phyloP scores from a whole-genome alignment of 1,284 basidiomycete species.

The Puccinia coronata region DNA sequence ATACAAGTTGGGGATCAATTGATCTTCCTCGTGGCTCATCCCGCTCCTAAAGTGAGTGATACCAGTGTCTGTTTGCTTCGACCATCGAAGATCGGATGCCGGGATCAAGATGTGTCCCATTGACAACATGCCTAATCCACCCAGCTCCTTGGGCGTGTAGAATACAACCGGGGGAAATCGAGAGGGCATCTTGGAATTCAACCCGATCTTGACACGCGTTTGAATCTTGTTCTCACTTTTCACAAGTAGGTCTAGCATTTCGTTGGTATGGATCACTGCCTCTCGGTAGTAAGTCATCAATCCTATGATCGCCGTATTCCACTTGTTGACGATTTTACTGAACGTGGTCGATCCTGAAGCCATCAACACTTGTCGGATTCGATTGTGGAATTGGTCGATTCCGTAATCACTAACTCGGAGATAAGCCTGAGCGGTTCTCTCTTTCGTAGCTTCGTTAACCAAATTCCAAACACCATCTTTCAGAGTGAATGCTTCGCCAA shows the following conservation, averaged over 20 bases:
- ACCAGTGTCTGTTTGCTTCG: slow-evolving; percentile 94
- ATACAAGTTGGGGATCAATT: slow-evolving; percentile 94
- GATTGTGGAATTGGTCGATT: slow-evolving; percentile 93
- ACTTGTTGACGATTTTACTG: slow-evolving; percentile 99
- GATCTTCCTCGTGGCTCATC: slow-evolving; percentile 66
- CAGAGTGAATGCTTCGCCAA: slow-evolving; percentile 92
- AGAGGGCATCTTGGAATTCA: slow-evolving; percentile 99
- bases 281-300: slow-evolving; percentile 97
- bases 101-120: slow-evolving; percentile 99
- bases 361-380: slow-evolving; percentile 96
- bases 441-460: slow-evolving; percentile 86
- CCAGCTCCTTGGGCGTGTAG: slow-evolving; percentile 90
- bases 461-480: slow-evolving; percentile 98
- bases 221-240: slow-evolving; percentile 99
- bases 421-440: slow-evolving; percentile 96
- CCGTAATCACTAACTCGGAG: slow-evolving; percentile 74
- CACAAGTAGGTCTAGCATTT: slow-evolving; percentile 87
- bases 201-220: slow-evolving; percentile 96
- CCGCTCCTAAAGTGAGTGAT: slow-evolving; percentile 60
- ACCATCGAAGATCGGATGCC: slow-evolving; percentile 94
- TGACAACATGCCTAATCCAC: slow-evolving; percentile 97
- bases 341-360: slow-evolving; percentile 98
- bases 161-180: slow-evolving; percentile 98
- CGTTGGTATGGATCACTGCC: slow-evolving; percentile 96
- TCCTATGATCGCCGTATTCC: slow-evolving; percentile 93